Evolutionary conservation across 1,139 yeast genomes (phyloP).

Genomic region (Zygosaccharomyces pseudobailii): DNA sequence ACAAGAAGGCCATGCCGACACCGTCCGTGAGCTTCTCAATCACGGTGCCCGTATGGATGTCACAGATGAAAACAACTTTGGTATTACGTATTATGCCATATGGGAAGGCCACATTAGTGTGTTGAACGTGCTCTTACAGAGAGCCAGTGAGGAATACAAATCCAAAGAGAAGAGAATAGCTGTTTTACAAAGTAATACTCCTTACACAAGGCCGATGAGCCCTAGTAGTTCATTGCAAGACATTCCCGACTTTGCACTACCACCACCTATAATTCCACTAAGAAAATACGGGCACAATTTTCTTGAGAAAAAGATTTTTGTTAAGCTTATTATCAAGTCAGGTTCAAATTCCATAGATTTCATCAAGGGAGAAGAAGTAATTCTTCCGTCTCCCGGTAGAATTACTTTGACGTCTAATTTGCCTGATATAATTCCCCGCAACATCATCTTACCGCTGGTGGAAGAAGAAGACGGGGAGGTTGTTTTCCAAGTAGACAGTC

Average conservation of each 20-base stretch:
- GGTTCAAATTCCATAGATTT: slow-evolving; percentile 54
- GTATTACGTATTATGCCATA: slow-evolving; percentile 84
- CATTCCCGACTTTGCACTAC: slow-evolving; percentile 85
- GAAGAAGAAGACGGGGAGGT: slow-evolving; percentile 59
- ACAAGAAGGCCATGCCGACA: slow-evolving; percentile 70
- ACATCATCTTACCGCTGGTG: slow-evolving; percentile 65
- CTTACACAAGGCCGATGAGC: slow-evolving; percentile 10
- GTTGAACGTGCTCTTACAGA: slow-evolving; percentile 55
- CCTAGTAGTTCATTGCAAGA: slow-evolving; percentile 32
- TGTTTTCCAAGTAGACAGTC: slow-evolving; percentile 80
- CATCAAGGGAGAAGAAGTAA: slow-evolving; percentile 41
- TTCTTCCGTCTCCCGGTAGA: slow-evolving; percentile 51
- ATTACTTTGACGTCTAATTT: slow-evolving; percentile 71
- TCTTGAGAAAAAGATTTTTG: slow-evolving; percentile 78
- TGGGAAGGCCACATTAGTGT: slow-evolving; percentile 90
- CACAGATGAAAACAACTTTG: slow-evolving; percentile 78
- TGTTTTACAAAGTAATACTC: slow-evolving; percentile 8
- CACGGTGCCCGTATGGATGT: slow-evolving; percentile 65
- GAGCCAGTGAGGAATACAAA: slow-evolving; percentile 17
- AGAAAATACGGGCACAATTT: slow-evolving; percentile 94
- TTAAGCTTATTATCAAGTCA: slow-evolving; percentile 68
- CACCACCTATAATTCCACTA: slow-evolving; percentile 93
- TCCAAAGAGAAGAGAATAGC: slow-evolving; percentile 5
- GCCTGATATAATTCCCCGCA: slow-evolving; percentile 79
- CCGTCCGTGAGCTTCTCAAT: slow-evolving; percentile 66